Base-by-base conservation (phyloP, 2,329 filamentous ascomycete genomes). In the Scytalidium lignicola region DNA sequence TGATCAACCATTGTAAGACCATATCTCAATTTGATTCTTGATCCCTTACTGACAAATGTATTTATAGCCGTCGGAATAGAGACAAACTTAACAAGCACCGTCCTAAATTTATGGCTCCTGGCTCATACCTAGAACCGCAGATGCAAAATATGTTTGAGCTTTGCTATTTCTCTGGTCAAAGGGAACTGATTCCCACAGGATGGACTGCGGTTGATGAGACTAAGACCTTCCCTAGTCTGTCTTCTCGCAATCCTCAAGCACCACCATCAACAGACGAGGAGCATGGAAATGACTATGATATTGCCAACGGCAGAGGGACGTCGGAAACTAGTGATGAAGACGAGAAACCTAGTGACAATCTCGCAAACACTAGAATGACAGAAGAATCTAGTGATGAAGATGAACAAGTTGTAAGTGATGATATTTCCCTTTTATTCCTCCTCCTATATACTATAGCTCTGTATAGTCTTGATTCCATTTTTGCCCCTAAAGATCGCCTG, bases 141-240 rank as follows among this genome's bases (percentile, higher is more conserved):
- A 73, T 88, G 37, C 85, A 83, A 61, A 84, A 82, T 50, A 70
- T 96, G 15, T 97, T 97, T 62, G 81, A 87, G 13, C 70, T 96
- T 56, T 82, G 83, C 62, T 86, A 87, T 60, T 82, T 85, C 52
- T 66, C 70, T 19, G 60, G 63, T 8, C 67, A 69, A 1, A 76
- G 76, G 19, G 78, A 83, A 20, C 67, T 75, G 18, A 73, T 95
- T 10, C 85, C 88, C 0, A 84, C 81, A 3, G 88, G 87, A 1
- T 91, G 84, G 79, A 79, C 79, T 19, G 70, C 70, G 2, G 68
- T 87, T 2, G 77, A 83, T 15, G 77, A 83, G 17, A 74, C 74
- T 22, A 80, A 78, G 54, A 63, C 73, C 1, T 82, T 77, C 72
- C 45, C 68, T 77, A 41, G 69, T 67, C 26, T 83, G 55, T 65